These are phyloP conservation scores for Solanum hybrid DNA, from an alignment of 305 asterid species.

Conservation along the genomic window DNA sequence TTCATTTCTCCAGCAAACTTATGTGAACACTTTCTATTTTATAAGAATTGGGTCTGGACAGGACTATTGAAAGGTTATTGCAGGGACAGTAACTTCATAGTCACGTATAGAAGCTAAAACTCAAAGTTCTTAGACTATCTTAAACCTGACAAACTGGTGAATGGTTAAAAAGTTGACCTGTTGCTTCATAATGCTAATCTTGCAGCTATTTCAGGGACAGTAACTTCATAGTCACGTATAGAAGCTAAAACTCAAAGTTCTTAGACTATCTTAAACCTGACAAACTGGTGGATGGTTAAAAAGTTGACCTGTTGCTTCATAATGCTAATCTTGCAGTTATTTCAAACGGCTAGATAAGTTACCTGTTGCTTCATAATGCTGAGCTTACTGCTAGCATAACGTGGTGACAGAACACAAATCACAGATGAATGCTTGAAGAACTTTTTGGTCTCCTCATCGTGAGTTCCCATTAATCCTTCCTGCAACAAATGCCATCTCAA, in stretches of 20 bases:
- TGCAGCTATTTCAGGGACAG: constrained; percentile 23
- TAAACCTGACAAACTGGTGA: background rate
- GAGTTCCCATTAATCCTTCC: constrained; percentile 86
- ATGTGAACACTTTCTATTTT: background rate
- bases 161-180: constrained; percentile 30
- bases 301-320: constrained; percentile 59
- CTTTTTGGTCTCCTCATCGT: constrained; percentile 84
- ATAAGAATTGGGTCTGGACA: background rate
- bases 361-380: constrained; percentile 85
- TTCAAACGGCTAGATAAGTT: background rate
- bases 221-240: background rate
- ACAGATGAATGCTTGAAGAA: constrained; percentile 84
- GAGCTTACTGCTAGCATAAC: constrained; percentile 81
- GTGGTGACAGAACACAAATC: constrained; percentile 79
- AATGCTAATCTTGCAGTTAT: constrained; percentile 60
- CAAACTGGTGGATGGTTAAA: background rate
- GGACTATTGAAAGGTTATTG: background rate
- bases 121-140: constrained; percentile 11
- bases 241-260: background rate
- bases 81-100: background rate
- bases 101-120: background rate
- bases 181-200: constrained; percentile 67
- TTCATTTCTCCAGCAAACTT: background rate
- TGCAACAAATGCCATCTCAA: constrained; percentile 37
- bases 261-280: constrained; percentile 11